phyloP scores from a whole-genome alignment of 1,284 basidiomycete genomes.

The Fomitopsis palustris region DNA sequence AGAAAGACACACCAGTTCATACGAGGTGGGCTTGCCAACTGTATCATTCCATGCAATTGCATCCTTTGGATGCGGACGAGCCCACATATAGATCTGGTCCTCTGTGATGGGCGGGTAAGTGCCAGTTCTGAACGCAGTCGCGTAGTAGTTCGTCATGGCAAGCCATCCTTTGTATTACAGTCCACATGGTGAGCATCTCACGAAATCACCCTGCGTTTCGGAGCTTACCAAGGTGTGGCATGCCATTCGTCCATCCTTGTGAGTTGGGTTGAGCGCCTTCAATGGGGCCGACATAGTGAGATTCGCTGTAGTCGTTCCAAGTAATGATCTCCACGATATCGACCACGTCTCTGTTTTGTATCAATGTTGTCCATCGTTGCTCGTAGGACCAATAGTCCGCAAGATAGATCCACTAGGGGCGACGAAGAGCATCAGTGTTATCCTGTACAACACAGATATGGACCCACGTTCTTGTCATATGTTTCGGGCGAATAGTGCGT shows the following conservation, averaged over 20 bases:
- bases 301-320: conserved; percentile 62
- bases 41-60: conserved; percentile 32
- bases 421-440: conserved; percentile 41
- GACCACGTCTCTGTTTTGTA: conserved; percentile 42
- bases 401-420: conserved; percentile 56
- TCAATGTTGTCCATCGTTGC: conserved; percentile 53
- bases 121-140: conserved; percentile 62
- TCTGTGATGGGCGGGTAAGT: conserved; percentile 51
- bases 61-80: conserved; percentile 44
- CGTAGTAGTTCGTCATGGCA: conserved; percentile 49
- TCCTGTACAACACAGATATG: neutral
- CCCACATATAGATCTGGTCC: conserved; percentile 61
- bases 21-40: neutral
- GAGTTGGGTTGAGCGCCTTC: conserved; percentile 51
- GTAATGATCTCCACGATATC: conserved; percentile 54
- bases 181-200: neutral
- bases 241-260: conserved; percentile 61
- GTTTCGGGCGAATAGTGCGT: conserved; percentile 26
- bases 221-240: conserved; percentile 47
- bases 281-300: conserved; percentile 53
- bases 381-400: conserved; percentile 57
- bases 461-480: neutral
- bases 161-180: conserved; percentile 33
- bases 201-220: neutral
- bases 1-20: neutral